phyloP scores from a whole-genome alignment of 257 asterid genomes.

The Solanum etuberosum region DNA sequence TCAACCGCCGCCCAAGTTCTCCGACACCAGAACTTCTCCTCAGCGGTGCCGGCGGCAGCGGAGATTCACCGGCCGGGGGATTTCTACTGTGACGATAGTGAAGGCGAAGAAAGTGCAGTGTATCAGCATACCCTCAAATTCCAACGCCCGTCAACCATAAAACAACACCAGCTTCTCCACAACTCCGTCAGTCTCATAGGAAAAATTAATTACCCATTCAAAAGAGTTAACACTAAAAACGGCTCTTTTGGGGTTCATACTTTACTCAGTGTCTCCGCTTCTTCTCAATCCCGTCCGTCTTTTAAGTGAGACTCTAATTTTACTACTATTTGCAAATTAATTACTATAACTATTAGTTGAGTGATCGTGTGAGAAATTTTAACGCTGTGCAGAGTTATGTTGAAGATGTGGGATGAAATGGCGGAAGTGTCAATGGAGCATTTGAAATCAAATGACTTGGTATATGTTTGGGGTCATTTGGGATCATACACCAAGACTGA shows the following conservation, averaged over 20 bases:
- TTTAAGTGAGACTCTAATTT: conserved; percentile 24
- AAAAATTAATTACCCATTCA: conserved; percentile 11
- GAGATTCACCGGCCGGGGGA: conserved; percentile 10
- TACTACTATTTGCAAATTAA: background rate
- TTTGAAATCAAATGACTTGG: conserved; percentile 46
- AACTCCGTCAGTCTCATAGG: conserved; percentile 81
- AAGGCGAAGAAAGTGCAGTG: conserved; percentile 35
- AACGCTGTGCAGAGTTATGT: conserved; percentile 27
- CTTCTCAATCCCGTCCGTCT: conserved; percentile 6
- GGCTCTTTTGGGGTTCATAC: conserved; percentile 32
- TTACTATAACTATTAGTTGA: background rate
- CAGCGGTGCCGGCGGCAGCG: conserved; percentile 14
- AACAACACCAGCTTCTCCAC: conserved; percentile 3
- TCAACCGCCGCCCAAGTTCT: background rate
- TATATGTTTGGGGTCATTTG: conserved; percentile 57
- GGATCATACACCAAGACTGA: conserved; percentile 25
- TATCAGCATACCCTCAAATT: conserved; percentile 47
- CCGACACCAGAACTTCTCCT: conserved; percentile 19
- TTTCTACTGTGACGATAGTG: conserved; percentile 4
- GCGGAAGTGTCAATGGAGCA: conserved; percentile 41
- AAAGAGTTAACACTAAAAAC: background rate
- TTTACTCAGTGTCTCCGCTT: conserved; percentile 17
- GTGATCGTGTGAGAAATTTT: background rate
- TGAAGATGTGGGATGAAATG: conserved; percentile 49
- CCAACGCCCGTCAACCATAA: conserved; percentile 49